Evolutionary conservation across 352 stramenopile species (phyloP).

Genomic region (Albugo laibachii): DNA sequence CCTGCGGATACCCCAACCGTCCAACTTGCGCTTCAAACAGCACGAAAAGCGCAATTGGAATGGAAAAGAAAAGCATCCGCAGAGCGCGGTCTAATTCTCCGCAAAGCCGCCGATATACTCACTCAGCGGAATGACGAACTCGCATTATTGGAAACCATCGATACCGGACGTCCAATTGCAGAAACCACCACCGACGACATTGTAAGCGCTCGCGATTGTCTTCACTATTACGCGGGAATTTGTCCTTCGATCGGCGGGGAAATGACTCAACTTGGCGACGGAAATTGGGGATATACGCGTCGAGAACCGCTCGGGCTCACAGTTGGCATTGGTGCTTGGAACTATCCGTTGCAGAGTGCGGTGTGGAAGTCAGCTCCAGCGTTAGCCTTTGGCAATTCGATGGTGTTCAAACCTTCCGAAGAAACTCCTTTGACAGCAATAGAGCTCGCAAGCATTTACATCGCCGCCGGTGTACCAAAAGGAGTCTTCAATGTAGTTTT

Average conservation of each 20-base stretch:
- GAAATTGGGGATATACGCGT: constrained; percentile 60
- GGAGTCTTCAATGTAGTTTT: constrained; percentile 70
- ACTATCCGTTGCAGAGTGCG: constrained; percentile 64
- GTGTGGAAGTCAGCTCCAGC: constrained; percentile 63
- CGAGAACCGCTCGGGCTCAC: constrained; percentile 52
- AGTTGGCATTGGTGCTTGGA: constrained; percentile 61
- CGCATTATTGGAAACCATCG: constrained; percentile 47
- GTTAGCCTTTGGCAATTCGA: constrained; percentile 76
- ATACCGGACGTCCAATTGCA: constrained; percentile 53
- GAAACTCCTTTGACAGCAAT: constrained; percentile 67
- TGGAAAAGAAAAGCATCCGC: constrained; percentile 42
- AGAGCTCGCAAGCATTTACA: constrained; percentile 38
- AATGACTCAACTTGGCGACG: constrained; percentile 33
- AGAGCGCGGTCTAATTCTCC: constrained; percentile 37
- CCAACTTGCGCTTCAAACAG: constrained; percentile 20
- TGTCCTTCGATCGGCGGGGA: constrained; percentile 42
- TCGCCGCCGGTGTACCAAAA: constrained; percentile 43
- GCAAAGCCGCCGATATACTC: constrained; percentile 36
- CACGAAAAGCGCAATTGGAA: constrained; percentile 23
- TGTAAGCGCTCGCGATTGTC: constrained; percentile 42
- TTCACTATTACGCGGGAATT: constrained; percentile 62
- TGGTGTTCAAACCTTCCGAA: constrained; percentile 85
- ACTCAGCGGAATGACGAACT: constrained; percentile 38
- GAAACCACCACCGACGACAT: constrained; percentile 57
- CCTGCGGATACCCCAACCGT: constrained; percentile 26